These are phyloP conservation scores for Barbarea vulgaris DNA, from an alignment of 345 rosid genomes.

Conservation along the genomic window DNA sequence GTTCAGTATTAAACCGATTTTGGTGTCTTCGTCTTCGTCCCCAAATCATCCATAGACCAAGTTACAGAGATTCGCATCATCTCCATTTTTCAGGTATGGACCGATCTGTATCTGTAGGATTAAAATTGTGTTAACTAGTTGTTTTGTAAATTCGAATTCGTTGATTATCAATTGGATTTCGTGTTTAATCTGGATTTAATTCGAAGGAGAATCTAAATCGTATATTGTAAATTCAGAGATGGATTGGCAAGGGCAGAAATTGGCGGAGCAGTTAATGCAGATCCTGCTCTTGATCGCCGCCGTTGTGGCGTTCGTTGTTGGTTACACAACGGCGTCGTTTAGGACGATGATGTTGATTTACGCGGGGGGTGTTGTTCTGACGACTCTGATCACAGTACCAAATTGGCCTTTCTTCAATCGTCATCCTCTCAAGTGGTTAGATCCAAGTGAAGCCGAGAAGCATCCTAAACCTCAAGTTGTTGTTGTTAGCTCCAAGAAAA, in stretches of 20 bases:
- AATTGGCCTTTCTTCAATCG: constrained; percentile 90
- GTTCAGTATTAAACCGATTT: constrained; percentile 4
- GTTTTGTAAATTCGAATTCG: no score
- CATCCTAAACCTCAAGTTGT: constrained; percentile 69
- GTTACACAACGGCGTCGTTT: constrained; percentile 68
- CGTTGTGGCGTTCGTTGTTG: constrained; percentile 52
- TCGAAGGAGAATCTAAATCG: constrained; percentile 6
- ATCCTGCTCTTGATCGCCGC: constrained; percentile 67
- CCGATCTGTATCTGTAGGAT: neutral
- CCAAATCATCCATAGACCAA: constrained; percentile 2
- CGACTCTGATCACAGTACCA: constrained; percentile 74
- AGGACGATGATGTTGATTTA: constrained; percentile 73
- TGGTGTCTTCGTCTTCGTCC: neutral
- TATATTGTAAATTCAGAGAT: constrained; percentile 38
- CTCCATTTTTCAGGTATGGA: constrained; percentile 16
- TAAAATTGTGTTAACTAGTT: neutral
- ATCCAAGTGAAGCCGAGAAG: constrained; percentile 75
- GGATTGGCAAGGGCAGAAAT: constrained; percentile 99
- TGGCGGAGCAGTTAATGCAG: constrained; percentile 95
- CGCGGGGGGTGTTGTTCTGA: constrained; percentile 72
- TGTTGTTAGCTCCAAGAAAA: constrained; percentile 59
- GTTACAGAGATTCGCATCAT: constrained; percentile 1
- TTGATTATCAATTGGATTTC: neutral
- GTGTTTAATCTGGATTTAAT: neutral
- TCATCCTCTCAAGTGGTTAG: constrained; percentile 84